Conservation (phyloP, 208 protist genomes). For the Trypanosoma rangeli region DNA sequence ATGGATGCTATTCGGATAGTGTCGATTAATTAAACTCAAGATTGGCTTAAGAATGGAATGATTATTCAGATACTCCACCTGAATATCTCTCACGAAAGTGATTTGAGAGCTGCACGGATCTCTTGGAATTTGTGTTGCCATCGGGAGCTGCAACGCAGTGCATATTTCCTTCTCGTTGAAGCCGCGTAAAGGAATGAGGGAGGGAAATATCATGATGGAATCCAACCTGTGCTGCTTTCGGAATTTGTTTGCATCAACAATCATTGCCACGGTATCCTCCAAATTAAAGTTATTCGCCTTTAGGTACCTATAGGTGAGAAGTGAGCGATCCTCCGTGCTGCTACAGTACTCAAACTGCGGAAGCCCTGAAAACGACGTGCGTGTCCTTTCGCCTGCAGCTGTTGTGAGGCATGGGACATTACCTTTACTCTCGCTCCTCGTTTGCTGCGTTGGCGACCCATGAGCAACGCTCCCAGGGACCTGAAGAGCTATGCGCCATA, state of each 20-base stretch:
- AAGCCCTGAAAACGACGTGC: not conserved
- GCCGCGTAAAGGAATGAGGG: constrained; percentile 52
- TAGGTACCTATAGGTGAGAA: constrained; percentile 50
- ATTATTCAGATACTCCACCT: constrained; percentile 42
- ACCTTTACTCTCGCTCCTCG: not conserved
- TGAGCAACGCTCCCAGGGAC: not conserved
- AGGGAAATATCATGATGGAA: constrained; percentile 51
- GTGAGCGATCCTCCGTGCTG: constrained; percentile 23
- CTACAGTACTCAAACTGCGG: constrained; percentile 34
- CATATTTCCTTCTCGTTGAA: constrained; percentile 57
- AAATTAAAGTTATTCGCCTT: constrained; percentile 35
- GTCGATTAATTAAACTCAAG: constrained; percentile 31
- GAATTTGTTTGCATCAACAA: constrained; percentile 35
- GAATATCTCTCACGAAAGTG: constrained; percentile 1
- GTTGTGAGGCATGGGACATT: not conserved
- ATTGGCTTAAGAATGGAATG: constrained; percentile 64
- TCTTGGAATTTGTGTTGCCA: not conserved
- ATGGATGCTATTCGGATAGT: constrained; percentile 55
- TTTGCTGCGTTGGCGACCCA: not conserved
- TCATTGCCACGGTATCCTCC: constrained; percentile 29
- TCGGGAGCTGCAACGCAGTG: constrained; percentile 34
- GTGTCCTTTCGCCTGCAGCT: not conserved
- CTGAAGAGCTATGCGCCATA: constrained; percentile 1
- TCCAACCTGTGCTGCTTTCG: constrained; percentile 53
- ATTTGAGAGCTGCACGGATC: not conserved